phyloP scores from a whole-genome alignment of 2,329 filamentous ascomycete genomes.

The Botryosphaeria agaves region DNA sequence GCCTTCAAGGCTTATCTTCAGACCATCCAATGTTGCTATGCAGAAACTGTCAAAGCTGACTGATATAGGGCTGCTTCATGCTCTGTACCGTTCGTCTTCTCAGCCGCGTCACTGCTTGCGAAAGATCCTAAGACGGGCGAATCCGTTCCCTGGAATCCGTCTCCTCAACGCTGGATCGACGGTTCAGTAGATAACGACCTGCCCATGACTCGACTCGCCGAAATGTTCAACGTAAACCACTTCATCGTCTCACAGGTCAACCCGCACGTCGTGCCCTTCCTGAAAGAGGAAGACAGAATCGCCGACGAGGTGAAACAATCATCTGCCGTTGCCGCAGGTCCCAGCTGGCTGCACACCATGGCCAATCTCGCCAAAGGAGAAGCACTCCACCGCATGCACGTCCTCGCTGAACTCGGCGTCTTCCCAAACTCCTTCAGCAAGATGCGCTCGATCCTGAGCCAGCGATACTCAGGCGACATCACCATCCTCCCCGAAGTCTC shows the following conservation, averaged over 20 bases:
- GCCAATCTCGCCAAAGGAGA: slow-evolving; percentile 64
- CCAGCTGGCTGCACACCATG: slow-evolving; percentile 46
- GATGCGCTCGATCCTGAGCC: slow-evolving; percentile 62
- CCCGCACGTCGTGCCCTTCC: slow-evolving; percentile 77
- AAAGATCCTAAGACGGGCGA: slow-evolving; percentile 71
- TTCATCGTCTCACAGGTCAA: slow-evolving; percentile 97
- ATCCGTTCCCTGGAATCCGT: slow-evolving; percentile 69
- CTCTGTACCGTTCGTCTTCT: slow-evolving; percentile 77
- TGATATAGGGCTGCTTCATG: slow-evolving; percentile 59
- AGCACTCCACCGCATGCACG: slow-evolving; percentile 61
- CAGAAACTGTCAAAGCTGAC: too few relatives aligned
- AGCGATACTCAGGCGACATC: slow-evolving; percentile 89
- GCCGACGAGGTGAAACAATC: slow-evolving; percentile 15
- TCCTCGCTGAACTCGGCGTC: slow-evolving; percentile 63
- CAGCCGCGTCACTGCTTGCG: slow-evolving; percentile 58
- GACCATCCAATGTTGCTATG: too few relatives aligned
- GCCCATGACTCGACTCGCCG: slow-evolving; percentile 73
- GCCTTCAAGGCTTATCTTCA: too few relatives aligned
- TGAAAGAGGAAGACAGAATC: slow-evolving; percentile 51
- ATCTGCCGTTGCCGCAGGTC: slow-evolving; percentile 22
- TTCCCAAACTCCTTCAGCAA: slow-evolving; percentile 69
- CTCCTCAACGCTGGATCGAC: slow-evolving; percentile 76
- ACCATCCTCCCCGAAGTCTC: slow-evolving; percentile 75
- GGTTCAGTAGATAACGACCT: slow-evolving; percentile 90
- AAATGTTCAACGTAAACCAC: slow-evolving; percentile 97